Evolutionary conservation across 139 green algal species (phyloP).

Genomic region (Trebouxia sp.): DNA sequence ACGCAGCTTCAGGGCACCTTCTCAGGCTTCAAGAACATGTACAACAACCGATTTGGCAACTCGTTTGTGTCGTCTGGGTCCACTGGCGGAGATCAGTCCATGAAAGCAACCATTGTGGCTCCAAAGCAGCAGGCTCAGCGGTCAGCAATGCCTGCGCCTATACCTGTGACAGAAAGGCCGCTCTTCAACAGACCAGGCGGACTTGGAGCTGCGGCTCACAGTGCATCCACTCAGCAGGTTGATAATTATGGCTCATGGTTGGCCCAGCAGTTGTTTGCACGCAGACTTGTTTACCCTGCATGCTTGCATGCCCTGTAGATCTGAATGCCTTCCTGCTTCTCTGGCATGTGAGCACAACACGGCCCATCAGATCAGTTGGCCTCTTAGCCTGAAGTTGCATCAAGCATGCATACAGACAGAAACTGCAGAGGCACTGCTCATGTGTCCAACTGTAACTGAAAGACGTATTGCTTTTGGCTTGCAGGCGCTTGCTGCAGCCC

Average conservation of each 20-base stretch:
- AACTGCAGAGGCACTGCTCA: background rate
- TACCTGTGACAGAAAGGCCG: slow-evolving; percentile 61
- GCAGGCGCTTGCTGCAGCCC: slow-evolving; percentile 42
- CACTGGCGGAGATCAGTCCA: slow-evolving; percentile 47
- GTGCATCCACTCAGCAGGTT: slow-evolving; percentile 30
- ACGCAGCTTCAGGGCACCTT: background rate
- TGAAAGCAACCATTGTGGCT: slow-evolving; percentile 62
- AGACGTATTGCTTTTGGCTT: background rate
- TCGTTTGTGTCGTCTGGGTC: slow-evolving; percentile 72
- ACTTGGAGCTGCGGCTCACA: background rate
- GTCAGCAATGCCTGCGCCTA: slow-evolving; percentile 48
- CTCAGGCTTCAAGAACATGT: slow-evolving; percentile 38
- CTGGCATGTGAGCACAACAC: background rate
- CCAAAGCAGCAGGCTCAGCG: slow-evolving; percentile 46
- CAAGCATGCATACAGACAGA: background rate
- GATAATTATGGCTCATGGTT: background rate
- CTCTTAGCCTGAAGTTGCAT: background rate
- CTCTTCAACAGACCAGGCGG: slow-evolving; percentile 40
- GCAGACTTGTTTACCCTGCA: background rate
- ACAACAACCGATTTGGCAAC: slow-evolving; percentile 44
- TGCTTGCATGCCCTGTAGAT: background rate
- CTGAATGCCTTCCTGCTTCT: background rate
- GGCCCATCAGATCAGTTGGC: background rate
- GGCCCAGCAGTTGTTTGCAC: no score
- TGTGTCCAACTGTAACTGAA: background rate